Conservation (phyloP, 2,329 filamentous ascomycete species). For the Aureobasidium sp. region DNA sequence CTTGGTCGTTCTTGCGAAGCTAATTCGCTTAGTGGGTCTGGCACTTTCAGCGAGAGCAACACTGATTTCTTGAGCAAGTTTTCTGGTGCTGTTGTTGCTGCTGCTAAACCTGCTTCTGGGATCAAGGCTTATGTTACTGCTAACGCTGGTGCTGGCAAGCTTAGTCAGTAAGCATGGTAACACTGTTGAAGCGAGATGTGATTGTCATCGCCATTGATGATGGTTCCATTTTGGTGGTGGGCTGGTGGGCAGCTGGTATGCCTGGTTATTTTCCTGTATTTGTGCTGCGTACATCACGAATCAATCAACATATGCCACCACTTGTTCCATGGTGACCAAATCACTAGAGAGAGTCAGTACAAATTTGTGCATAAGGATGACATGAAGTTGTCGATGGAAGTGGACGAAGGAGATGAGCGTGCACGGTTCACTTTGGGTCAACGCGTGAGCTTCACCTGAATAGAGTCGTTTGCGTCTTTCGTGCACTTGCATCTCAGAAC, state of each 20-base stretch:
- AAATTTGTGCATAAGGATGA: too few relatives aligned
- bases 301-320: too few relatives aligned
- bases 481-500: background rate
- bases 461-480: background rate
- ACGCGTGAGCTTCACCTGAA: background rate
- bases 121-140: constrained; percentile 16
- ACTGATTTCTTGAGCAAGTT: constrained; percentile 44
- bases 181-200: background rate
- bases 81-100: constrained; percentile 44
- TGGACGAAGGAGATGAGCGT: background rate
- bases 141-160: constrained; percentile 39
- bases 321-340: too few relatives aligned
- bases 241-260: background rate
- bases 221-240: background rate
- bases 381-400: background rate
- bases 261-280: background rate
- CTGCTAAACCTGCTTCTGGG: constrained; percentile 29
- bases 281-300: background rate
- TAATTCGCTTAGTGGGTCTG: constrained; percentile 30
- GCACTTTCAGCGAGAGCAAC: constrained; percentile 23
- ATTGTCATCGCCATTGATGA: background rate
- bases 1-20: constrained; percentile 44
- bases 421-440: background rate
- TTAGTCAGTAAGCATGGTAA: background rate
- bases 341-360: too few relatives aligned